These are phyloP conservation scores for Isabelozyma heimii DNA, from an alignment of 805 yeast genomes.

Conservation along the genomic window DNA sequence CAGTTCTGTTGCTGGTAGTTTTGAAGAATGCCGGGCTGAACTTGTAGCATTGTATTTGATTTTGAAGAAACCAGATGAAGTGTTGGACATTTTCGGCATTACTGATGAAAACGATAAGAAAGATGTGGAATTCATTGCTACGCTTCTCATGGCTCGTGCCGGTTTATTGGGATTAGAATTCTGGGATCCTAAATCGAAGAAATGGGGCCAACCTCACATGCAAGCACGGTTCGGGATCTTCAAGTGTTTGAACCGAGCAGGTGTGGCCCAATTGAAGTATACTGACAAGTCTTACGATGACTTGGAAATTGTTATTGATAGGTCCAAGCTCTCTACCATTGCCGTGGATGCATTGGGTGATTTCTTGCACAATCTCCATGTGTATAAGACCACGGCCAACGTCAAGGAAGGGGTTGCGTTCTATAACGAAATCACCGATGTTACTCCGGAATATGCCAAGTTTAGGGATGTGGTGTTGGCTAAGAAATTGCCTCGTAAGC, in stretches of 20 bases:
- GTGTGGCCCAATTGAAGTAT: slow-evolving; percentile 56
- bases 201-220: slow-evolving; percentile 96
- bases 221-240: slow-evolving; percentile 87
- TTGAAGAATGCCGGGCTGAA: slow-evolving; percentile 93
- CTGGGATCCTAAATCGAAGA: slow-evolving; percentile 78
- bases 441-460: slow-evolving; percentile 57
- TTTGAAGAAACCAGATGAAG: slow-evolving; percentile 55
- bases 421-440: slow-evolving; percentile 67
- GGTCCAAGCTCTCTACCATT: slow-evolving; percentile 57
- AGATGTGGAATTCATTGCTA: slow-evolving; percentile 63
- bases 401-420: slow-evolving; percentile 59
- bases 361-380: slow-evolving; percentile 68
- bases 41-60: slow-evolving; percentile 80
- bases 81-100: slow-evolving; percentile 74
- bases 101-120: slow-evolving; percentile 55
- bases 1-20: slow-evolving; percentile 80
- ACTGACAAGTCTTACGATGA: slow-evolving; percentile 52
- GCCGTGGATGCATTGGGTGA: slow-evolving; percentile 76
- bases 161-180: slow-evolving; percentile 80
- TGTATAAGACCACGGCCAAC: slow-evolving; percentile 78
- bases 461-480: slow-evolving; percentile 66
- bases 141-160: slow-evolving; percentile 82
- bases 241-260: slow-evolving; percentile 68
- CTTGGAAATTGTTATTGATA: slow-evolving; percentile 57
- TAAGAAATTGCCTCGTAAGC: slow-evolving; percentile 81